phyloP scores from a whole-genome alignment of 2,329 filamentous ascomycete species.

The Lasiodiplodia citricola region DNA sequence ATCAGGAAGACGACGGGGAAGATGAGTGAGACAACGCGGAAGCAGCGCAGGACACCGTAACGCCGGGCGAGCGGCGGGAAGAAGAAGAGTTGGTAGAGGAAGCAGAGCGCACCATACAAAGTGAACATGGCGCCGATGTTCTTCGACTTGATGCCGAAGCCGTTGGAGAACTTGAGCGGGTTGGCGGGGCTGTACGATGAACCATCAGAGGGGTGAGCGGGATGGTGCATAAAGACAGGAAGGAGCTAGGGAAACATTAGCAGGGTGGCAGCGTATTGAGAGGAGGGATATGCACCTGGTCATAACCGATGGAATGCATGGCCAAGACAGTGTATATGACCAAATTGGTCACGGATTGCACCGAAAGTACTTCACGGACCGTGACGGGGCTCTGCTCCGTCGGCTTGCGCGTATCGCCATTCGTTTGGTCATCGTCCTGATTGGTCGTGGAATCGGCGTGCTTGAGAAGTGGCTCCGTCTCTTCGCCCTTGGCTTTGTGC shows the following conservation, averaged over 20 bases:
- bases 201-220: slow-evolving; percentile 49
- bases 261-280: no score
- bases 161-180: slow-evolving; percentile 82
- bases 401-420: background rate
- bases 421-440: slow-evolving; percentile 33
- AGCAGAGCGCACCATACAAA: slow-evolving; percentile 77
- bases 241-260: slow-evolving; percentile 58
- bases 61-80: slow-evolving; percentile 77
- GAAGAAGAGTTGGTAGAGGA: slow-evolving; percentile 82
- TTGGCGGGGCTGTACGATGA: slow-evolving; percentile 51
- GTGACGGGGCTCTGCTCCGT: slow-evolving; percentile 37
- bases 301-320: slow-evolving; percentile 81
- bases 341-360: slow-evolving; percentile 76
- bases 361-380: slow-evolving; percentile 71
- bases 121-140: slow-evolving; percentile 87
- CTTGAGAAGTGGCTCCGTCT: slow-evolving; percentile 27
- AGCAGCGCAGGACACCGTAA: slow-evolving; percentile 76
- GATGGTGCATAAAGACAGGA: slow-evolving; percentile 86
- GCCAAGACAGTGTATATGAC: slow-evolving; percentile 80
- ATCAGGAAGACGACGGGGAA: slow-evolving; percentile 79
- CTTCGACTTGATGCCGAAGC: slow-evolving; percentile 75
- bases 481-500: slow-evolving; percentile 24
- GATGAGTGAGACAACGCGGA: slow-evolving; percentile 67
- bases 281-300: slow-evolving; percentile 61
- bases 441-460: slow-evolving; percentile 30